phyloP scores from a whole-genome alignment of 139 green algal species.

The Ettlia oleoabundans region DNA sequence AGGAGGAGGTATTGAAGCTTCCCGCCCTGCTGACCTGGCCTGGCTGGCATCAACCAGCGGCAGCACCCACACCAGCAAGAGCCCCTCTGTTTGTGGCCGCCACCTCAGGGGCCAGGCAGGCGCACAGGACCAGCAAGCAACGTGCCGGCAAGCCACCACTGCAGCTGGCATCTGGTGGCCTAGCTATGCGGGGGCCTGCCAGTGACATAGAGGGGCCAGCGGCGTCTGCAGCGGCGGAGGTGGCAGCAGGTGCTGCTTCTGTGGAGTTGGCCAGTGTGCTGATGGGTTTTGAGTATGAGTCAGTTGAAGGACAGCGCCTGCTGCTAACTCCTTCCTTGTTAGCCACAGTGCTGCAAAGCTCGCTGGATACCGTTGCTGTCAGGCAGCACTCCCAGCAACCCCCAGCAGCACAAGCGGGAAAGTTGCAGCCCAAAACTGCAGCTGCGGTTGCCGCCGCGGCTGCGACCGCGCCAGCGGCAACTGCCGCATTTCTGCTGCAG shows the following conservation, averaged over 20 bases:
- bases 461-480: background rate
- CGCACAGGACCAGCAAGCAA: background rate
- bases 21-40: slow-evolving; percentile 16
- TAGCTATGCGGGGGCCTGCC: no score
- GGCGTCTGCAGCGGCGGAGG: background rate
- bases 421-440: background rate
- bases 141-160: background rate
- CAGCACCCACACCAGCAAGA: background rate
- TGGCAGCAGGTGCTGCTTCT: background rate
- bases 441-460: slow-evolving; percentile 1
- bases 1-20: background rate
- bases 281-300: slow-evolving; percentile 18
- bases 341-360: background rate
- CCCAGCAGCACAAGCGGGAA: background rate
- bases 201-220: no score
- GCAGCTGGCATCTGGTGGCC: no score
- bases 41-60: background rate
- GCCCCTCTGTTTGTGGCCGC: background rate
- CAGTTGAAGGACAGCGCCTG: slow-evolving; percentile 5
- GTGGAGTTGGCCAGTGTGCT: background rate
- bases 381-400: slow-evolving; percentile 2
- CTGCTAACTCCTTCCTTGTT: slow-evolving; percentile 20
- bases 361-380: background rate
- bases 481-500: slow-evolving; percentile 9
- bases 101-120: no score